Base-by-base conservation (phyloP, 208 protist species). In the Wallacemonas sp. region DNA sequence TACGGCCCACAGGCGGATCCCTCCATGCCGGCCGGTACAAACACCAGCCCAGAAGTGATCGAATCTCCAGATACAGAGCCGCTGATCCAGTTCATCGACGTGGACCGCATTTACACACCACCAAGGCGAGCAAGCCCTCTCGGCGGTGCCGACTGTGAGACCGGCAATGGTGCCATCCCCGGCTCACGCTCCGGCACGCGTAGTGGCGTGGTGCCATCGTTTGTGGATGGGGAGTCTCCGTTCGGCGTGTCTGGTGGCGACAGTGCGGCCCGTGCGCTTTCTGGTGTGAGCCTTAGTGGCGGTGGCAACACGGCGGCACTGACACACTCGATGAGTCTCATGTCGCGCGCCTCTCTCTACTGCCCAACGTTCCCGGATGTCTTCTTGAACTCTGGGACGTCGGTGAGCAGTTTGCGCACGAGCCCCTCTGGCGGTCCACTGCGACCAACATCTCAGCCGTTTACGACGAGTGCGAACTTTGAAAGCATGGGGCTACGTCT, bases 261-360 rank as follows among this genome's bases (percentile, higher is more conserved):
- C 36, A 41, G 36, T 14, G 36, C 36, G 14, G 36, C 9, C 14
- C 9, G 14, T 6, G 36, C 9, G 9, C 6, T 41, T 6, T 17
- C 36, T 14, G 36, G 6, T 14, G 6, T 14, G 36, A 41, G 6
- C 9, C 36, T 41, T 14, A n/a, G 52, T 24, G 32, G 52, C 32
- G 1, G 11, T 21, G 32, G 30, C 30, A 24, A 24, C 6, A 17
- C 24, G 11, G 52, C 12, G 34, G 52, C 30, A 3, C 52, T 58
- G 12, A 3, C 52, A 39, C 52, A 58, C 32, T 58, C 52, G 29
- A 58, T 58, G 52, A 58, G 52, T 24, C 32, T 58, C 30, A 58
- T 58, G 14, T 58, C 52, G 14, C 52, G 52, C 52, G 52, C 30
- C 11, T 58, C 52, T 14, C 52, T 58, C 0, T 58, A 39, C 32